Base-by-base conservation (phyloP, 257 asterid species). In the Solanum ossicruentum region DNA sequence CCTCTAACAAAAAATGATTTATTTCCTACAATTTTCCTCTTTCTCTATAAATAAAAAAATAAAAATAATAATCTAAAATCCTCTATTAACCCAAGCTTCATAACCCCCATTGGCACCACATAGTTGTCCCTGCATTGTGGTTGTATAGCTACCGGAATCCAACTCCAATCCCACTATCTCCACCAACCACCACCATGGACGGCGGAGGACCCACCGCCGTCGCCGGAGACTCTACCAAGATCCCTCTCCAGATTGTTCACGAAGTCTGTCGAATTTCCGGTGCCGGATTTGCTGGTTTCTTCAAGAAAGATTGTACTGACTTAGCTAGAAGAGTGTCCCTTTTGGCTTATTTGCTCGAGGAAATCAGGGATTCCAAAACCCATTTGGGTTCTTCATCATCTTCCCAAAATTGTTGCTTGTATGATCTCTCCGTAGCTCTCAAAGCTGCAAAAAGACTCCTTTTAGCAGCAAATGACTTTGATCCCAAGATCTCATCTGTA, bases 261-360 rank as follows among this genome's bases (percentile, higher is more conserved):
- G 99, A 94, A 85, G 85, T 96, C 7, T 88, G 61, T 7, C 89
- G 90, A 90, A 89, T 96, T 88, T 94, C 97, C 56, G 13, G 80
- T 84, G 87, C 91, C 82, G 98, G 98, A 10, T 93, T 93, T 90
- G 78, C 90, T 32, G 99, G 99, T 13, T 82, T 86, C 16, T 96
- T 94, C 91, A 93, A 90, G 93, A 93, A 90, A 86, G 99, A 96
- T 86, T 94, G 95, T 81, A 90, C 94, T 23, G 97, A 93, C 87
- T 90, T 96, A 87, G 92, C 90, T n/a, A 93, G 99, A 47, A 92
- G 96, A 80, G 86, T 93, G 52, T 91, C 98, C 5, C 96, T 94
- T 75, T 89, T 96, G 86, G 92, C 93, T 36, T 94, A 96, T 92
- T 89, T 94, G 85, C 92, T 93, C 49, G 98, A 94, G 66, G 99